A percentile compares a stretch with the other conserved stretches of the same genome.
These are phyloP conservation scores for Tetradesmus lagerheimii DNA, from an alignment of 139 green algal species.

Conservation along the genomic window DNA sequence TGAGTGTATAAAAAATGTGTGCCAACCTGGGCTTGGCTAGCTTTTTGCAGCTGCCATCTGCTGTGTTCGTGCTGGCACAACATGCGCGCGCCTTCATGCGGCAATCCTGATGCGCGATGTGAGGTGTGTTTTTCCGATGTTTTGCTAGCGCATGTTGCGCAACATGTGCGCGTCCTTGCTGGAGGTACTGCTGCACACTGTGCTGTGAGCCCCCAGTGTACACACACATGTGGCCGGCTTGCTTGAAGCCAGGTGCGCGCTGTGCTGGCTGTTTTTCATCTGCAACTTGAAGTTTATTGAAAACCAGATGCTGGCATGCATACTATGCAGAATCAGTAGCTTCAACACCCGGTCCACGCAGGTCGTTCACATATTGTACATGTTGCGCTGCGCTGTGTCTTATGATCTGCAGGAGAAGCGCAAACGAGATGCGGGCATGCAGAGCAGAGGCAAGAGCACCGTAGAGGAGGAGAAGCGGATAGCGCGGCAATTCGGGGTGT, in stretches of 20 bases:
- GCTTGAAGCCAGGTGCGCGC: too few species aligned
- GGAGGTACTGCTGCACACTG: too few species aligned
- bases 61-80: neutral
- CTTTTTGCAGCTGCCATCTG: neutral
- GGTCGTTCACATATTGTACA: neutral
- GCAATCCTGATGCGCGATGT: too few species aligned
- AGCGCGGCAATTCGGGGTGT: slow-evolving; percentile 54
- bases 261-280: too few species aligned
- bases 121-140: too few species aligned
- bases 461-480: slow-evolving; percentile 81
- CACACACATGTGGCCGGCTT: too few species aligned
- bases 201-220: too few species aligned
- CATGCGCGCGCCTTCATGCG: too few species aligned
- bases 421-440: slow-evolving; percentile 71
- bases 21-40: too few species aligned
- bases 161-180: too few species aligned
- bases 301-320: neutral
- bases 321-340: neutral
- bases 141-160: too few species aligned
- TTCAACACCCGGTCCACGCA: slow-evolving; percentile 4
- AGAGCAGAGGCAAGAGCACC: slow-evolving; percentile 69
- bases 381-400: neutral
- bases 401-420: slow-evolving; percentile 4
- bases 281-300: too few species aligned
- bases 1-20: neutral